Base-by-base conservation (phyloP, 208 protist genomes). In the Leishmania arabica region DNA sequence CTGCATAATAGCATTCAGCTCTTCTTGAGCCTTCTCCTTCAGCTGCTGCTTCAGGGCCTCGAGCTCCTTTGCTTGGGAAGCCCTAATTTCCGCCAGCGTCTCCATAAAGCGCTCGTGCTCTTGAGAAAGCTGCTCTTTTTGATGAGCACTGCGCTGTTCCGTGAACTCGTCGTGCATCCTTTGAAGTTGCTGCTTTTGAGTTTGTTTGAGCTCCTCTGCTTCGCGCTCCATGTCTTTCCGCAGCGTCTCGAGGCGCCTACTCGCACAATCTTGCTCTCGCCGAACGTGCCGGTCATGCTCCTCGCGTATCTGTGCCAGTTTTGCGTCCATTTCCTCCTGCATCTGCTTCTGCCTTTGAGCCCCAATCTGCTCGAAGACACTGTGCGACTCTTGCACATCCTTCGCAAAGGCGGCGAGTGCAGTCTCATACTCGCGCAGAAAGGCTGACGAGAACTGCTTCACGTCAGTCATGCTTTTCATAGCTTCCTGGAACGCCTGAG, bases 1-100 rank as follows among this genome's bases (percentile, higher is more conserved):
- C 24, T 89, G 83, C 78, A 93, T 74, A 64, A 86, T 84, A 42
- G 85, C 77, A 68, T 89, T 91, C 15, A 93, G 78, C 79, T 93
- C 91, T 37, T 90, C 80, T 68, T 92, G 88, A 2, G 89, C 89
- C 40, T 86, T 85, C 31, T 83, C 71, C 47, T 87, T 90, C 2
- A 93, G 80, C 60, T 92, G 86, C 47, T 70, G 64, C 70, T 90
- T 89, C 34, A 92, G 74, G 34, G 79, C 75, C 49, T 90, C 86
- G 2, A 94, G 68, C 80, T 92, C 88, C 45, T 86, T 84, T 24
- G 68, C 65, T 64, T 92, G 82, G 11, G 78, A 64, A 11, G 49
- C 62, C 24, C 77, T 86, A 8, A 85, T 81, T 31, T 85, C 85
- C 6, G 78, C 79, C 62, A 92, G 73, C 4, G 75, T 72, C 49